A percentile compares a stretch with the other conserved stretches of the same genome.
Conservation (phyloP, 768 basidiomycete genomes). For the Pisolithus marmoratus region DNA sequence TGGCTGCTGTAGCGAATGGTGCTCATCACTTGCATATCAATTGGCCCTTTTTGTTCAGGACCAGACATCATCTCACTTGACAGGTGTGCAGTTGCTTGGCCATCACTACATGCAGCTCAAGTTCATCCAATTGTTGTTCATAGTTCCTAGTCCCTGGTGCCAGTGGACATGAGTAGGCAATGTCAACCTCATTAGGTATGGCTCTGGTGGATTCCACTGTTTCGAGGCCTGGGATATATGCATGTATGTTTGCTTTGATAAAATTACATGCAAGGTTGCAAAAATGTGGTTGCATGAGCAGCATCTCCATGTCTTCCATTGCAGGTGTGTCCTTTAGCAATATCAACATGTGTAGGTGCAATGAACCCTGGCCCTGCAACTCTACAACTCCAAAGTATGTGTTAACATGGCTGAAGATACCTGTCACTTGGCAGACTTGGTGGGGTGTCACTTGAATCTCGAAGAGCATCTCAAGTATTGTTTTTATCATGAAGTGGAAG, state of each 20-base stretch:
- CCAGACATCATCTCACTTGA: too few species aligned
- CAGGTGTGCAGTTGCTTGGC: too few species aligned
- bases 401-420: conserved; percentile 22
- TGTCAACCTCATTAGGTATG: conserved; percentile 10
- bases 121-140: not conserved
- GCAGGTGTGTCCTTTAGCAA: not conserved
- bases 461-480: conserved; percentile 29
- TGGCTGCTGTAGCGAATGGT: too few species aligned
- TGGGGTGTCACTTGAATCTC: conserved; percentile 16
- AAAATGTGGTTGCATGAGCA: conserved; percentile 10
- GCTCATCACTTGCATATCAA: too few species aligned
- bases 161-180: conserved; percentile 30
- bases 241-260: conserved; percentile 19
- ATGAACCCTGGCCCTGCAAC: conserved; percentile 34
- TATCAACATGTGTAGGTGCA: conserved; percentile 16
- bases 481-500: conserved; percentile 31
- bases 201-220: conserved; percentile 12
- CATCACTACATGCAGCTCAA: too few species aligned
- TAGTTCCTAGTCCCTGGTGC: conserved; percentile 31
- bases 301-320: not conserved
- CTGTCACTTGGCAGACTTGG: conserved; percentile 7
- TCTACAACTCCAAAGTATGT: conserved; percentile 11
- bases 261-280: conserved; percentile 19
- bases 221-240: conserved; percentile 4
- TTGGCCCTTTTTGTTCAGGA: too few species aligned